Percentiles rank a stretch among this genome's conserved stretches.
Conservation (phyloP, 2,329 filamentous ascomycete genomes). For the Colletotrichum sp. region DNA sequence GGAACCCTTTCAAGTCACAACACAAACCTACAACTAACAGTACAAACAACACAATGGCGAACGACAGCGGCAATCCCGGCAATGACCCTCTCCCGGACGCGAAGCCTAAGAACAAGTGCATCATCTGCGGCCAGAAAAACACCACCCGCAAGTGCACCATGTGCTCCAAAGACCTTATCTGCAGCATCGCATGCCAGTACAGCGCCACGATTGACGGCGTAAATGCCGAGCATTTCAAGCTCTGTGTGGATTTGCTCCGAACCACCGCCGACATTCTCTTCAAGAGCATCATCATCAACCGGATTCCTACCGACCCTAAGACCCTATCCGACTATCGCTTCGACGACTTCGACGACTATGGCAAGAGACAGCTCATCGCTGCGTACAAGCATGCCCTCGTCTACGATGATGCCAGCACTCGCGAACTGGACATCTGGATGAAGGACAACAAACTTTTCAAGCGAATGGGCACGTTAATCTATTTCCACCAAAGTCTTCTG, state of each 20-base stretch:
- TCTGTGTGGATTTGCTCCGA: background rate
- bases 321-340: background rate
- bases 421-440: no score
- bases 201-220: no score
- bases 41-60: background rate
- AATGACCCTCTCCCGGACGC: accelerated
- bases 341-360: no score
- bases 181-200: no score
- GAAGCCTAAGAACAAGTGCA: background rate
- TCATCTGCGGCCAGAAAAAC: background rate
- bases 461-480: no score
- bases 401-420: no score
- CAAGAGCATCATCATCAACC: background rate
- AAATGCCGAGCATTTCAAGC: no score
- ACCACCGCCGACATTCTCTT: background rate
- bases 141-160: background rate
- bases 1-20: accelerated
- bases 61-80: accelerated
- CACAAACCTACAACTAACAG: no score
- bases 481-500: no score
- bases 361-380: no score
- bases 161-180: background rate
- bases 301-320: background rate
- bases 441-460: no score
- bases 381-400: no score